Percentiles rank a stretch among this genome's conserved stretches.
Conservation (phyloP, 140 eudicot genomes). For the Oenanthe javanica region DNA sequence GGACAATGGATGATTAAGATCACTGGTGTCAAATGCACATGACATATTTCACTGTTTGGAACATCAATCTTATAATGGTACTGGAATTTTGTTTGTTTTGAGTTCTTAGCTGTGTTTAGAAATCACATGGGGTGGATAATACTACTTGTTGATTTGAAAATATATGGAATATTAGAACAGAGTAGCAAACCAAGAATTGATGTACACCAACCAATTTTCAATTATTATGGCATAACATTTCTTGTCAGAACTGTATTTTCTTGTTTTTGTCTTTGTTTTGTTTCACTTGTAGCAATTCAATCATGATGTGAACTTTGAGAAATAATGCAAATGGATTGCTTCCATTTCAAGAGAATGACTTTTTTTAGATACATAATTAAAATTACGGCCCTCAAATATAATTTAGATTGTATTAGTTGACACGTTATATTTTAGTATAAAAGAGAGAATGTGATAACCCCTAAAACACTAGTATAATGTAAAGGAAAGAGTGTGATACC, state of each 20-base stretch:
- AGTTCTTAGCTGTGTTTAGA: constrained; percentile 23
- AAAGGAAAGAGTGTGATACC: not conserved
- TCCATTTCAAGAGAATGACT: not conserved
- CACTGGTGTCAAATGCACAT: not conserved
- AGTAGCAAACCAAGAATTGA: not conserved
- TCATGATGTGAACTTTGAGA: not conserved
- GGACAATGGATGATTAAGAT: not conserved
- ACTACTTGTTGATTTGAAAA: constrained; percentile 28
- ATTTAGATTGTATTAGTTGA: not conserved
- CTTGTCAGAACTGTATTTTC: not conserved
- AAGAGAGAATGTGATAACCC: no score
- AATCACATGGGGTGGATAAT: constrained; percentile 16
- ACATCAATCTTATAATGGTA: not conserved
- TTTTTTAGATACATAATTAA: not conserved
- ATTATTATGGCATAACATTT: constrained; percentile 4
- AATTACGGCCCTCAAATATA: not conserved
- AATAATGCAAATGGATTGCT: not conserved
- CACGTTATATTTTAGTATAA: not conserved
- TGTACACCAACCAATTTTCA: not conserved
- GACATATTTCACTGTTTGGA: not conserved
- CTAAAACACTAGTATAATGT: no score
- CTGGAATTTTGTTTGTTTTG: not conserved
- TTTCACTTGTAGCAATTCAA: not conserved
- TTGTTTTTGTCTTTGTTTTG: not conserved
- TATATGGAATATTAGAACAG: constrained; percentile 28